Evolutionary conservation across 75 land plant species (phyloP), one percentile per base, ranked within the genome.

Genomic region (Cupressus sempervirens): DNA sequence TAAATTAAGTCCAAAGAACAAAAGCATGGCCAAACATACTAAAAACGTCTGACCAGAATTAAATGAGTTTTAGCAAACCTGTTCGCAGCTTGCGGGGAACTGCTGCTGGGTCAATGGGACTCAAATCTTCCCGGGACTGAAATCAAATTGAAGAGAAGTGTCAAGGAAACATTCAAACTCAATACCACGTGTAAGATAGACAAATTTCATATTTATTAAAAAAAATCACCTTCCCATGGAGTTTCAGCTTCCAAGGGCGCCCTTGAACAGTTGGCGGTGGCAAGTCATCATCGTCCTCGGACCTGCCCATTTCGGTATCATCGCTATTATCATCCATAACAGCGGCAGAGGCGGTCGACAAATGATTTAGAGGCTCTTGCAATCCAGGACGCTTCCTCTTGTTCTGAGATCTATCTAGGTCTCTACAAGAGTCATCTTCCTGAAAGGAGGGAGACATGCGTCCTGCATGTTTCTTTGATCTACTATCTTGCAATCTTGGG

Each of bases 81-180:
- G 90, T 83, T 36, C 90, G 90, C n/a, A 89, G 86, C 70, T 87
- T 89, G 75, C 89, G 45, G n/a, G 90, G 90, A 89, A 89, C 89
- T 36, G 90, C 86, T 36, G 89, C 77, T 15, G 80, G 86, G 84
- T 89, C 89, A 20, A 77, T 46, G 26, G 81, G 54, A 32, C 80
- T 84, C 67, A 85, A 54, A 41, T 89, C 90, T 38, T 89, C 90
- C 72, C 72, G 70, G 82, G 36, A 16, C 90, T 89, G 89, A 68
- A 76, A 84, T 4, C 38, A 35, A 18, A 84, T 70, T n/a, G 16
- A 30, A 54, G 29, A 9, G 52, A 85, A 83, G 45, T n/a, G 53
- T 46, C 40, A 84, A 13, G 11, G 83, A 83, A 85, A 41, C 14
- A 30, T 85, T 30, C 45, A 18, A 76, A 36, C 20, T 20, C 79